A percentile compares a stretch with the other conserved stretches of the same genome.
Conservation (phyloP, 192 early-diverging fungal genomes). For the Podila horticola region DNA sequence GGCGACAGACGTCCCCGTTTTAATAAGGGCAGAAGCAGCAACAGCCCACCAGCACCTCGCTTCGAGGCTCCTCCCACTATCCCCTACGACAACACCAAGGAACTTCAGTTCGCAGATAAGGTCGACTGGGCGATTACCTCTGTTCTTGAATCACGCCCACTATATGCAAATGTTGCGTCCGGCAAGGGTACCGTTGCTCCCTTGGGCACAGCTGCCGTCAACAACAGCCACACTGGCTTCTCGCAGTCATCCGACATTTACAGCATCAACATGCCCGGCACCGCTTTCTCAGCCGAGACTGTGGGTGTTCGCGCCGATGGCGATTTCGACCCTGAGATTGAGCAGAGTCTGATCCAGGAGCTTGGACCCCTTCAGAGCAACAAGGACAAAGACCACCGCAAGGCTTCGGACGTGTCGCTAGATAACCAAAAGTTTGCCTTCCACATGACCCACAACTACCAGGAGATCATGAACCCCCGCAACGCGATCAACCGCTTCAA, state of each 20-base stretch:
- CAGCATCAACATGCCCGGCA: constrained; percentile 8
- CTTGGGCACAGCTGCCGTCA: constrained; percentile 22
- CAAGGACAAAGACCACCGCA: constrained; percentile 38
- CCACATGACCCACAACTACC: constrained; percentile 29
- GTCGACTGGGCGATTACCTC: constrained; percentile 43
- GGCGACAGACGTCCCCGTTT: neutral
- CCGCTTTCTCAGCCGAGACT: constrained; percentile 24
- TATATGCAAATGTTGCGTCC: constrained; percentile 32
- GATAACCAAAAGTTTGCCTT: constrained; percentile 29
- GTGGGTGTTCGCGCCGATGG: constrained; percentile 22
- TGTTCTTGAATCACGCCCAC: constrained; percentile 31
- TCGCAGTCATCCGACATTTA: constrained; percentile 1
- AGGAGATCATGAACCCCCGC: constrained; percentile 42
- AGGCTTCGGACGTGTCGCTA: constrained; percentile 18
- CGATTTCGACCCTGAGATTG: constrained; percentile 34
- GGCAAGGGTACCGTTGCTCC: constrained; percentile 10
- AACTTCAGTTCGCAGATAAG: constrained; percentile 33
- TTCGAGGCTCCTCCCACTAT: constrained; percentile 25
- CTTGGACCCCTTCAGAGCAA: constrained; percentile 11
- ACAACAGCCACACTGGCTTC: constrained; percentile 1
- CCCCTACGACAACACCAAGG: constrained; percentile 30
- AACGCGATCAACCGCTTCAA: constrained; percentile 37
- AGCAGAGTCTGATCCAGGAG: constrained; percentile 37
- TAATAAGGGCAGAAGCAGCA: neutral
- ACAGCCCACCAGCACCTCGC: constrained; percentile 3